Evolutionary conservation across 352 stramenopile species (phyloP).

Genomic region (Phytopythium chamaehyphon): DNA sequence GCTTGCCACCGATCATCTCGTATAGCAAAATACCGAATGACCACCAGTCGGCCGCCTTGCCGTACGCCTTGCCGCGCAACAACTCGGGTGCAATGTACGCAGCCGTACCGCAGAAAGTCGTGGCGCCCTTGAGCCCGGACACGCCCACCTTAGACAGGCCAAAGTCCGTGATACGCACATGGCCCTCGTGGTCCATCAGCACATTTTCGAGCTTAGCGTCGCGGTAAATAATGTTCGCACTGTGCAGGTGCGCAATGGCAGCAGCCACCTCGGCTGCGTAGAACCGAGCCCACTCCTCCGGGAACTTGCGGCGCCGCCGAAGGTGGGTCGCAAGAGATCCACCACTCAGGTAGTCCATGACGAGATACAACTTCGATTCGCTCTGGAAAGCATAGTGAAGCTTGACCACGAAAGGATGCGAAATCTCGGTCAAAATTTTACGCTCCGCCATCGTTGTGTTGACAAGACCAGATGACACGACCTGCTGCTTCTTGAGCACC

Average conservation of each 20-base stretch:
- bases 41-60: slow-evolving; percentile 94
- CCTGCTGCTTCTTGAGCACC: slow-evolving; percentile 91
- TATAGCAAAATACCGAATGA: slow-evolving; percentile 94
- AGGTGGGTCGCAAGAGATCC: slow-evolving; percentile 89
- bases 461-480: slow-evolving; percentile 88
- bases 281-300: slow-evolving; percentile 88
- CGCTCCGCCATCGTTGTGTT: slow-evolving; percentile 94
- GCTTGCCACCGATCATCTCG: slow-evolving; percentile 94
- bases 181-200: slow-evolving; percentile 92
- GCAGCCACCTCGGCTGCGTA: slow-evolving; percentile 94
- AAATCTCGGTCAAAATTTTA: slow-evolving; percentile 90
- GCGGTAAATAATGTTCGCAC: slow-evolving; percentile 94
- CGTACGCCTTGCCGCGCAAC: slow-evolving; percentile 87
- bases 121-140: slow-evolving; percentile 80
- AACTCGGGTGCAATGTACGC: slow-evolving; percentile 93
- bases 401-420: slow-evolving; percentile 92
- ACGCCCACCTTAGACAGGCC: slow-evolving; percentile 92
- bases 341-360: slow-evolving; percentile 92
- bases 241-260: slow-evolving; percentile 90
- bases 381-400: slow-evolving; percentile 95
- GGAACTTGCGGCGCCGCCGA: slow-evolving; percentile 85
- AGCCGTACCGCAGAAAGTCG: slow-evolving; percentile 92
- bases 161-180: slow-evolving; percentile 94
- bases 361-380: slow-evolving; percentile 90
- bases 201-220: slow-evolving; percentile 96